phyloP scores from a whole-genome alignment of 1,284 basidiomycete genomes.

The Fomitopsis schrenkii region DNA sequence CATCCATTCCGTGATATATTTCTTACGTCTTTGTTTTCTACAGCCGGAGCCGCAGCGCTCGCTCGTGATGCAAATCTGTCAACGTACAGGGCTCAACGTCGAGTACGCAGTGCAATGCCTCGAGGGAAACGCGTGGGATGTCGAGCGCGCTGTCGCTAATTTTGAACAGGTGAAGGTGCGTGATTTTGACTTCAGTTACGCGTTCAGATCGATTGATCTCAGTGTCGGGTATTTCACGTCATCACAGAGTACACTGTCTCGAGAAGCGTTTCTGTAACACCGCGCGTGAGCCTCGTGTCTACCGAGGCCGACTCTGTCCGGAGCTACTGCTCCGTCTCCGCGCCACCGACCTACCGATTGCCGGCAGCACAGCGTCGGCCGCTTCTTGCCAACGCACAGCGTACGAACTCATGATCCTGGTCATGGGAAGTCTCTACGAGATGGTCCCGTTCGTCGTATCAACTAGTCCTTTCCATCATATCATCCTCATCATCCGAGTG shows the following conservation, averaged over 20 bases:
- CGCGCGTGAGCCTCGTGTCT: constrained; percentile 2
- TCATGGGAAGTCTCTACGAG: background rate
- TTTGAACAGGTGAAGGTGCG: constrained; percentile 80
- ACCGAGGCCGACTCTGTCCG: background rate
- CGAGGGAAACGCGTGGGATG: constrained; percentile 76
- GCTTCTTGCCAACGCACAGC: background rate
- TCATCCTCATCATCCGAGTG: background rate
- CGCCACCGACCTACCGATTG: background rate
- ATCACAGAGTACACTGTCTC: constrained; percentile 15
- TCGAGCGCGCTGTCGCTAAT: constrained; percentile 71
- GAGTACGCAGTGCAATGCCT: constrained; percentile 80
- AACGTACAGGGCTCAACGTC: constrained; percentile 72
- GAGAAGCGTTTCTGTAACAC: constrained; percentile 10
- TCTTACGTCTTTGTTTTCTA: constrained; percentile 14
- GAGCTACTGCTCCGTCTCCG: background rate
- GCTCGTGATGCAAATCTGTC: constrained; percentile 63
- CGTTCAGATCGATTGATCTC: constrained; percentile 11
- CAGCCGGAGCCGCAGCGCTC: constrained; percentile 67
- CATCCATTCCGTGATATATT: background rate
- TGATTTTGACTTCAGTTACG: constrained; percentile 7
- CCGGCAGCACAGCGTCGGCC: background rate
- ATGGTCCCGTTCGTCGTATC: background rate
- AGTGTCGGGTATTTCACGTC: constrained; percentile 12
- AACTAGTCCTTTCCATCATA: constrained; percentile 1
- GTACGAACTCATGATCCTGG: background rate